Percentiles rank a stretch among this genome's conserved stretches.
These are phyloP conservation scores for Hypholoma sublateritium DNA, from an alignment of 768 basidiomycete genomes.

Conservation along the genomic window DNA sequence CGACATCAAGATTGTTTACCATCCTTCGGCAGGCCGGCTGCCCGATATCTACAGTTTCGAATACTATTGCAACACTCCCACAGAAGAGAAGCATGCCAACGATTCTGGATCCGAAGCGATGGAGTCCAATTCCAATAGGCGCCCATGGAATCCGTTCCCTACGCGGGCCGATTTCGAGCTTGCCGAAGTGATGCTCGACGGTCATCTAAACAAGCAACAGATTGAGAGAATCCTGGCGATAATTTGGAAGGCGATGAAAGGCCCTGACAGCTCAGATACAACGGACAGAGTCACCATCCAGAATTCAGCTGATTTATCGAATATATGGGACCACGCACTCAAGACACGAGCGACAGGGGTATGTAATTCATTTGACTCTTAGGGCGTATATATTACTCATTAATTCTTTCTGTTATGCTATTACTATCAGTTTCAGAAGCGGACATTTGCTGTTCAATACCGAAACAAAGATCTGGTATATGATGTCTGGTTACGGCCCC, in stretches of 20 bases:
- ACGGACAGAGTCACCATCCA: constrained; percentile 11
- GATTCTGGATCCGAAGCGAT: no score
- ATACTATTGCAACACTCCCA: neutral
- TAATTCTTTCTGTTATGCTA: no score
- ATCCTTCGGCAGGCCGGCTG: neutral
- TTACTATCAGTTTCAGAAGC: constrained; percentile 14
- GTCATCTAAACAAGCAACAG: constrained; percentile 12
- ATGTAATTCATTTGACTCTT: neutral
- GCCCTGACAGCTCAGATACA: neutral
- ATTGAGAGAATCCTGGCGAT: constrained; percentile 7
- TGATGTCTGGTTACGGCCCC: constrained; percentile 4
- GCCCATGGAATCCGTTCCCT: constrained; percentile 17
- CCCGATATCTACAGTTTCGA: neutral
- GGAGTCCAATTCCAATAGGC: neutral
- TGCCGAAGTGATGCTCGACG: constrained; percentile 18
- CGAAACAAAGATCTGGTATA: constrained; percentile 3
- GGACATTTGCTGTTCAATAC: constrained; percentile 4
- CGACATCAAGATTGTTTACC: constrained; percentile 9
- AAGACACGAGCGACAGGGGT: constrained; percentile 9
- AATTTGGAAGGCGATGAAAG: neutral
- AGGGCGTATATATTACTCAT: neutral
- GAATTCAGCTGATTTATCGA: constrained; percentile 13
- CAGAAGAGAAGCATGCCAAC: neutral
- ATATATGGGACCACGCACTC: constrained; percentile 19
- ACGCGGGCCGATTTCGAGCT: constrained; percentile 18